Evolutionary conservation across 805 yeast genomes (phyloP).

Genomic region (Teunomyces atbi): DNA sequence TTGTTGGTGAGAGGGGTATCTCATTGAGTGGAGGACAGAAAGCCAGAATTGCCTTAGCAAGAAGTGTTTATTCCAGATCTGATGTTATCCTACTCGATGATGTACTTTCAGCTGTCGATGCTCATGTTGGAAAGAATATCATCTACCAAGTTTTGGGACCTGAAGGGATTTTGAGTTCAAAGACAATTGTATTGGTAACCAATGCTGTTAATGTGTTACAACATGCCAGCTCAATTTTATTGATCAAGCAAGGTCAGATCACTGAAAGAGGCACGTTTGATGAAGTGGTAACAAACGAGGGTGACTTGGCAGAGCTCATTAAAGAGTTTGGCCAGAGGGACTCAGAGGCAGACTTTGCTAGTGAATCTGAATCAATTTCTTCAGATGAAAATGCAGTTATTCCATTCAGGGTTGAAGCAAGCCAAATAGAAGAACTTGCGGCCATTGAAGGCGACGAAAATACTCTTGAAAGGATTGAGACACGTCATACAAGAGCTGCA

Average conservation of each 20-base stretch:
- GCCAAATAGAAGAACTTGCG: slow-evolving; percentile 4
- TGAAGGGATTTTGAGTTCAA: slow-evolving; percentile 50
- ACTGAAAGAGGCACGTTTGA: slow-evolving; percentile 56
- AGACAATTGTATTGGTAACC: slow-evolving; percentile 57
- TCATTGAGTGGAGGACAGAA: slow-evolving; percentile 64
- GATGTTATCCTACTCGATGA: slow-evolving; percentile 65
- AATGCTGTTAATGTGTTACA: slow-evolving; percentile 55
- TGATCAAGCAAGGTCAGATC: slow-evolving; percentile 54
- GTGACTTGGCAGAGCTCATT: slow-evolving; percentile 33
- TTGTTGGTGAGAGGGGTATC: slow-evolving; percentile 62
- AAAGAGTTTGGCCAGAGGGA: slow-evolving; percentile 29
- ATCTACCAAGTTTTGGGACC: slow-evolving; percentile 46
- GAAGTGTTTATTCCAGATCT: slow-evolving; percentile 63
- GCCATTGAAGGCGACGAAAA: slow-evolving; percentile 20
- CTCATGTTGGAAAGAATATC: slow-evolving; percentile 61
- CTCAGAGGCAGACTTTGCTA: slow-evolving; percentile 11
- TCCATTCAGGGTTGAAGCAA: slow-evolving; percentile 11
- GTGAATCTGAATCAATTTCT: slow-evolving; percentile 8
- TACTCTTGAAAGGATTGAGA: slow-evolving; percentile 14
- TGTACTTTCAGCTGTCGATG: slow-evolving; percentile 68
- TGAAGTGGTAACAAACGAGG: slow-evolving; percentile 41
- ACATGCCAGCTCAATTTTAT: slow-evolving; percentile 59
- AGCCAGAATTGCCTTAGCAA: slow-evolving; percentile 62
- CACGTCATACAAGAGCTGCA: slow-evolving; percentile 21
- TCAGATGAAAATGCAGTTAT: slow-evolving; percentile 2